These are phyloP conservation scores for Fusarium concolor DNA, from an alignment of 2,329 filamentous ascomycete genomes.

Conservation along the genomic window DNA sequence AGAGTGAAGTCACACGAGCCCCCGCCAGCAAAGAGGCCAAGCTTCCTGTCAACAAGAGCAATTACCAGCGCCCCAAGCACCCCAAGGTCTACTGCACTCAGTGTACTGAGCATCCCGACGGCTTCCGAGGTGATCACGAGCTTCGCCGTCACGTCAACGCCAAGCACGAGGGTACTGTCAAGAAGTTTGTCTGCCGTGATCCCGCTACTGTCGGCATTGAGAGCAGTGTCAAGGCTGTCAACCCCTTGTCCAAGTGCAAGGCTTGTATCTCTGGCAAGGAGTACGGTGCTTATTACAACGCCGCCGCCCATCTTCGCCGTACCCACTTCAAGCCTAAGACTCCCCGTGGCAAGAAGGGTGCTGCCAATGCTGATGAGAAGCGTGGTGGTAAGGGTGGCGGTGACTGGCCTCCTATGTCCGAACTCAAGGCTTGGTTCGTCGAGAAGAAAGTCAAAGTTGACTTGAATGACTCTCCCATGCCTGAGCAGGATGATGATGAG, in stretches of 20 bases:
- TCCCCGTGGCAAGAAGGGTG: slow-evolving; percentile 58
- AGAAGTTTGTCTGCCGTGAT: slow-evolving; percentile 70
- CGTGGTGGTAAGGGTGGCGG: slow-evolving; percentile 60
- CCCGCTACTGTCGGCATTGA: slow-evolving; percentile 56
- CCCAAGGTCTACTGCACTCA: slow-evolving; percentile 76
- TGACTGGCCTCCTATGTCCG: slow-evolving; percentile 45
- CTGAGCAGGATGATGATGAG: slow-evolving; percentile 50
- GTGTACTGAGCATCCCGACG: slow-evolving; percentile 79
- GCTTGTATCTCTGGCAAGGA: slow-evolving; percentile 80
- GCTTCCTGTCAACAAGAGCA: slow-evolving; percentile 56
- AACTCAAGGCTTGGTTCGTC: slow-evolving; percentile 66
- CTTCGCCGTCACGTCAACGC: slow-evolving; percentile 73
- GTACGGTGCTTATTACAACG: slow-evolving; percentile 95
- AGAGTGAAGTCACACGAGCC: slow-evolving; percentile 2
- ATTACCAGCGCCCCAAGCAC: slow-evolving; percentile 72
- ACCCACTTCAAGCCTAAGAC: slow-evolving; percentile 83
- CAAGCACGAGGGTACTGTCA: slow-evolving; percentile 70
- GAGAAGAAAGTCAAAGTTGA: slow-evolving; percentile 60
- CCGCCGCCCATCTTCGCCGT: slow-evolving; percentile 87
- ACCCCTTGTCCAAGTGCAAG: slow-evolving; percentile 83
- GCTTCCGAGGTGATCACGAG: slow-evolving; percentile 90
- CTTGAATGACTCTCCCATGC: slow-evolving; percentile 52
- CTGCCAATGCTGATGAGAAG: slow-evolving; percentile 56
- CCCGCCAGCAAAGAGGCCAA: slow-evolving; percentile 56
- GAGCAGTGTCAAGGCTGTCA: slow-evolving; percentile 63